Percentiles rank a stretch among this genome's conserved stretches.
These are phyloP conservation scores for Ceratocystiopsis brevicomis DNA, from an alignment of 2,329 filamentous ascomycete genomes.

Conservation along the genomic window DNA sequence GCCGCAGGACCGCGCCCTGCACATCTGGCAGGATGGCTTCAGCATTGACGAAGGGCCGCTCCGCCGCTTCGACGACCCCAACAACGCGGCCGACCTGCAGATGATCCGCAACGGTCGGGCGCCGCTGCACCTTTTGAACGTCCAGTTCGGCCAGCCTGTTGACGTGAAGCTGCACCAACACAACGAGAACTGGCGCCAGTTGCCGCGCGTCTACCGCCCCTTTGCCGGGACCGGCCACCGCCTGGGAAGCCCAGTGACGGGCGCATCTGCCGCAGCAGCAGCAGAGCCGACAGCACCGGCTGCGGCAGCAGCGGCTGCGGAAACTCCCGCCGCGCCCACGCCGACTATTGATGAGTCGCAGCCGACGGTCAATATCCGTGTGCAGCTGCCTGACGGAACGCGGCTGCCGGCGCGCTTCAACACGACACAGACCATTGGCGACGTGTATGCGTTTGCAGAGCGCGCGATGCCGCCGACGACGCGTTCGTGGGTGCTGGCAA, in stretches of 20 bases:
- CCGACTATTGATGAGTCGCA: slow-evolving; percentile 41
- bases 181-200: slow-evolving; percentile 51
- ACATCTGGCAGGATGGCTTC: slow-evolving; percentile 71
- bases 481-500: slow-evolving; percentile 57
- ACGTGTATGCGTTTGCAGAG: slow-evolving; percentile 58
- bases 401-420: slow-evolving; percentile 68
- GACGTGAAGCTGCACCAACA: slow-evolving; percentile 65
- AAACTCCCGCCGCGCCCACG: slow-evolving; percentile 12
- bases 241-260: slow-evolving; percentile 60
- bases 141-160: slow-evolving; percentile 53
- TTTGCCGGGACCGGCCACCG: slow-evolving; percentile 55
- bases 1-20: slow-evolving; percentile 47
- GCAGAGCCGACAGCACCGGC: no score
- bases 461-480: slow-evolving; percentile 35
- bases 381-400: slow-evolving; percentile 62
- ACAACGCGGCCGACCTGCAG: slow-evolving; percentile 49
- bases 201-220: slow-evolving; percentile 58
- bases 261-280: slow-evolving; percentile 20
- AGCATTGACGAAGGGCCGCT: slow-evolving; percentile 68
- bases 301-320: slow-evolving; percentile 16
- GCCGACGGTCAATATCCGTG: slow-evolving; percentile 51
- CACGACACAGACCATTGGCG: slow-evolving; percentile 55
- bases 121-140: slow-evolving; percentile 60
- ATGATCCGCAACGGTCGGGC: slow-evolving; percentile 64
- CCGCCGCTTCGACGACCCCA: slow-evolving; percentile 60